Percentiles rank a stretch among this genome's conserved stretches.
Evolutionary conservation across 2,329 filamentous ascomycete species (phyloP).

Genomic region (Scytalidium sp.): DNA sequence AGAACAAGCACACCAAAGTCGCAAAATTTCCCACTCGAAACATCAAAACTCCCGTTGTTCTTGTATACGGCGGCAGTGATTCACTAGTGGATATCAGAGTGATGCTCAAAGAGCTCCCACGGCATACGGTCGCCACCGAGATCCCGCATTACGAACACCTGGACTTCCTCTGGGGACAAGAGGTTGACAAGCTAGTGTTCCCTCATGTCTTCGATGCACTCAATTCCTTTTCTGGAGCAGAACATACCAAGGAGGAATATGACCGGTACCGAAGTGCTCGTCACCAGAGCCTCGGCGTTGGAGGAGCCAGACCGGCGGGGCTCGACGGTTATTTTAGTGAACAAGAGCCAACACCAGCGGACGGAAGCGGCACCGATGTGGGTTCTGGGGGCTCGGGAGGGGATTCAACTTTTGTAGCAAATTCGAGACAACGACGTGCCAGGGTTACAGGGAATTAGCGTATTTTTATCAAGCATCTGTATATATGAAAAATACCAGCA

Average conservation of each 20-base stretch:
- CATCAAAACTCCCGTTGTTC: slow-evolving; percentile 90
- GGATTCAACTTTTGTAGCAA: neutral
- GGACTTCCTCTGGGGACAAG: slow-evolving; percentile 91
- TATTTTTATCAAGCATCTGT: too few relatives aligned
- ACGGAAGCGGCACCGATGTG: neutral
- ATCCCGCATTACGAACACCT: slow-evolving; percentile 94
- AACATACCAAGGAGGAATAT: slow-evolving; percentile 59
- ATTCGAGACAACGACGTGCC: neutral
- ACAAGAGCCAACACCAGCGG: neutral
- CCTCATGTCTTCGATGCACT: slow-evolving; percentile 89
- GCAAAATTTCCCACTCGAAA: slow-evolving; percentile 95
- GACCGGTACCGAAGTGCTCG: slow-evolving; percentile 44
- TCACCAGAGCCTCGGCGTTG: slow-evolving; percentile 18
- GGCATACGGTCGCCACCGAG: slow-evolving; percentile 79
- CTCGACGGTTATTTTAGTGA: neutral
- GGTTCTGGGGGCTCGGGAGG: neutral
- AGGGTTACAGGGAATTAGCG: neutral
- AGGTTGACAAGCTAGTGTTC: slow-evolving; percentile 82
- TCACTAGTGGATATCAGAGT: slow-evolving; percentile 90
- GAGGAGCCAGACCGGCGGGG: slow-evolving; percentile 9
- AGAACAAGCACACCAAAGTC: slow-evolving; percentile 88
- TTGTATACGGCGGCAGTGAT: slow-evolving; percentile 92
- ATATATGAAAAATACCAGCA: neutral
- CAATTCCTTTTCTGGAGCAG: slow-evolving; percentile 62
- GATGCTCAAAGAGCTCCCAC: slow-evolving; percentile 86